These are phyloP conservation scores for Phialophora tarda DNA, from an alignment of 2,329 filamentous ascomycete genomes.

Conservation along the genomic window DNA sequence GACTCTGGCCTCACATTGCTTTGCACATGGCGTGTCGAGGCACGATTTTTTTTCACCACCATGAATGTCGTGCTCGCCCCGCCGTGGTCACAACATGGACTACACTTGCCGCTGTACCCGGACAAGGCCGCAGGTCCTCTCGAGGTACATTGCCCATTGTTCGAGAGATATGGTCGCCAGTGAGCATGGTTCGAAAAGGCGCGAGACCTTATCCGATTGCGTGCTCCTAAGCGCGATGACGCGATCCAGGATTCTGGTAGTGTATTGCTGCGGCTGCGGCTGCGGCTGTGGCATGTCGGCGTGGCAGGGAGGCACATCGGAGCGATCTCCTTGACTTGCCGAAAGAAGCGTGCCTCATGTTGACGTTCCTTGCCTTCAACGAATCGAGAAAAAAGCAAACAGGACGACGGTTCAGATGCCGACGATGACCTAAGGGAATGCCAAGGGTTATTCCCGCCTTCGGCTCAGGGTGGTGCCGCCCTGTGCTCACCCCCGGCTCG, in stretches of 20 bases:
- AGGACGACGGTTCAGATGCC: conserved; percentile 2
- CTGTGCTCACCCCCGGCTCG: no score
- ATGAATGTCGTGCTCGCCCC: conserved; percentile 13
- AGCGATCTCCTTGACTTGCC: background rate
- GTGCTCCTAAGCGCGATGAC: conserved; percentile 25
- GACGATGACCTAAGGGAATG: no score
- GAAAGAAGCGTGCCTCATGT: background rate
- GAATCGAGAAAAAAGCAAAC: no score
- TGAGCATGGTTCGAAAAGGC: conserved; percentile 3
- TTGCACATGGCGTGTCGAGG: conserved; percentile 1
- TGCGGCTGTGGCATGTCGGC: background rate
- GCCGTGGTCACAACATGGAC: conserved; percentile 2
- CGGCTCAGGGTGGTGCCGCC: no score
- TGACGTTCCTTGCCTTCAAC: no score
- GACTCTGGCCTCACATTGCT: background rate
- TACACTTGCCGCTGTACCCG: conserved; percentile 7
- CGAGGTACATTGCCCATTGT: background rate
- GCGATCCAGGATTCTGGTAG: conserved; percentile 7
- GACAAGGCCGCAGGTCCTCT: conserved; percentile 10
- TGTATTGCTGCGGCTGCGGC: no score
- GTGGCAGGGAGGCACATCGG: background rate
- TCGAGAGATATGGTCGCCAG: background rate
- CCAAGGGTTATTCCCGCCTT: no score
- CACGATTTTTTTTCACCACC: background rate
- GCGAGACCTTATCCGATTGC: conserved; percentile 22